A percentile compares a stretch with the other conserved stretches of the same genome.
These are phyloP conservation scores for Fusarium virguliforme DNA, from an alignment of 2,329 filamentous ascomycete genomes.

Conservation along the genomic window DNA sequence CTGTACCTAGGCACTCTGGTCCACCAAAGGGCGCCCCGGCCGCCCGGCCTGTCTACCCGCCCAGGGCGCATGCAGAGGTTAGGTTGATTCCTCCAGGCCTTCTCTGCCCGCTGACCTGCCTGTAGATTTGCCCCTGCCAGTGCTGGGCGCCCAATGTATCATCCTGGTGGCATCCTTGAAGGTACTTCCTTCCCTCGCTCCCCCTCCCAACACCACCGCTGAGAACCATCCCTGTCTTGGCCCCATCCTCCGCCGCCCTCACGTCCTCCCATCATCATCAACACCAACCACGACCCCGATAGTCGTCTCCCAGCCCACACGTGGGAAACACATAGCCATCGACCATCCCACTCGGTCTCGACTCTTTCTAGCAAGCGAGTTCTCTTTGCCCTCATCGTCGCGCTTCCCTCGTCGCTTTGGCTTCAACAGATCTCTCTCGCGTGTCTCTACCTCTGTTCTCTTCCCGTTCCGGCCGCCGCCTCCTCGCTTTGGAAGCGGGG, in stretches of 20 bases:
- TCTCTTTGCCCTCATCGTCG: background rate
- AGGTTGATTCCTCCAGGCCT: constrained; percentile 10
- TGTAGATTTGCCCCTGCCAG: constrained; percentile 5
- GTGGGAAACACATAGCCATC: constrained; percentile 6
- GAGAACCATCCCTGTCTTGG: constrained; percentile 35
- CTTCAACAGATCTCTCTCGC: constrained; percentile 28
- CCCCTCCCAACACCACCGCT: constrained; percentile 27
- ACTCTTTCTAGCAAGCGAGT: background rate
- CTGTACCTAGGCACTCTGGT: constrained; percentile 19
- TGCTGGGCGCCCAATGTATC: constrained; percentile 10
- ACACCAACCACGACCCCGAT: constrained; percentile 30
- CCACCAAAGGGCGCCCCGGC: constrained; percentile 39
- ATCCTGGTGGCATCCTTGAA: constrained; percentile 9
- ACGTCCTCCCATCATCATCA: constrained; percentile 41
- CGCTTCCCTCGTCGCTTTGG: constrained; percentile 19
- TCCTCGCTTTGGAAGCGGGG: constrained; percentile 52
- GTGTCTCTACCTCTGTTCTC: constrained; percentile 27
- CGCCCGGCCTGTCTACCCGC: constrained; percentile 17
- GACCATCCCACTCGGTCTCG: constrained; percentile 5
- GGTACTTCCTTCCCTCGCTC: constrained; percentile 12
- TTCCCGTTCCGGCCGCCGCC: constrained; percentile 50
- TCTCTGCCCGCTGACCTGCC: constrained; percentile 5
- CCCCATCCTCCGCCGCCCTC: constrained; percentile 24
- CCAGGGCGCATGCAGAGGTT: constrained; percentile 16
- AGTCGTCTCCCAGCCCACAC: constrained; percentile 33